Percentiles rank a stretch among this genome's conserved stretches.
Conservation (phyloP, 257 asterid genomes). For the Eustoma russellianum region DNA sequence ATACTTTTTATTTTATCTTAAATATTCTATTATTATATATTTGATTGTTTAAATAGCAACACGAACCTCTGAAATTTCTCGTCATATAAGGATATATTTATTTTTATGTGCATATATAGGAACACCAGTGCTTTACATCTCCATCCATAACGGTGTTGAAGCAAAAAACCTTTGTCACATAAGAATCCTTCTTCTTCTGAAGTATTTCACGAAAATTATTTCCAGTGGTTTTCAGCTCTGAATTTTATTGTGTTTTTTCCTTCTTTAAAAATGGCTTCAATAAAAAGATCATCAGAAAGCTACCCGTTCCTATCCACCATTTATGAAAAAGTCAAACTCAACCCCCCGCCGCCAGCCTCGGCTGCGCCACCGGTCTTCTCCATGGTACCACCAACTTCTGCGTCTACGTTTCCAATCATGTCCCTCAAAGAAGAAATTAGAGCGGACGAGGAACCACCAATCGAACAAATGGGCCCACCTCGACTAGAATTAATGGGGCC, state of each 20-base stretch:
- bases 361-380: conserved; percentile 12
- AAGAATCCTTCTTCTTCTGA: neutral
- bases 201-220: neutral
- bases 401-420: conserved; percentile 3
- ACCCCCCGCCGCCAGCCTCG: neutral
- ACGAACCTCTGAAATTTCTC: too few species aligned
- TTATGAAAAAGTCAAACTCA: conserved; percentile 1
- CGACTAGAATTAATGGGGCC: conserved; percentile 1
- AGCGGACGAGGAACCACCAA: conserved; percentile 19
- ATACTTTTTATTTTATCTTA: too few species aligned
- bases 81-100: too few species aligned
- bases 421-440: conserved; percentile 33
- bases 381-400: conserved; percentile 18
- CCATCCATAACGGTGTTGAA: neutral
- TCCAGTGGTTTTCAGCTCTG: neutral
- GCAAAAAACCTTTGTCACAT: too few species aligned
- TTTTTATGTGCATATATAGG: too few species aligned
- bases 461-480: too few species aligned
- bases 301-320: neutral
- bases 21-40: too few species aligned
- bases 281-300: neutral
- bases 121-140: neutral
- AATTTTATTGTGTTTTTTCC: neutral
- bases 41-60: too few species aligned
- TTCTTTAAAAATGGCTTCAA: conserved; percentile 6